Evolutionary conservation across 208 protist species (phyloP).

Genomic region (Kentomonas sorsogonicus): DNA sequence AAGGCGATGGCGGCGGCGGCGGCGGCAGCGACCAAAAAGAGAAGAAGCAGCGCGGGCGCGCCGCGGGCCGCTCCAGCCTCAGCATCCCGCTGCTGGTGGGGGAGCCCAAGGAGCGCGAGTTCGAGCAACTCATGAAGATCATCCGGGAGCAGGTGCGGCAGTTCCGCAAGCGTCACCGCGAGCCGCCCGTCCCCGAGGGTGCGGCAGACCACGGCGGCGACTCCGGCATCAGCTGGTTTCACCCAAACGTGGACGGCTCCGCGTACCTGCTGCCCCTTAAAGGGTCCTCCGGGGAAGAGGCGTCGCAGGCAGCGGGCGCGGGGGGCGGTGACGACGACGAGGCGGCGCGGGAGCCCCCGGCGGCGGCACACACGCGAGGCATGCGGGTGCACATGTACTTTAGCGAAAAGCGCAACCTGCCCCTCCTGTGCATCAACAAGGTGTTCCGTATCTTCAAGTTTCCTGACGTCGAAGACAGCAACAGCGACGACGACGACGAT

Average conservation of each 20-base stretch:
- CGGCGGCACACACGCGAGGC: conserved; percentile 16
- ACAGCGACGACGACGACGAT: neutral
- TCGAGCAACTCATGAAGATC: conserved; percentile 22
- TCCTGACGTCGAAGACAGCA: conserved; percentile 11
- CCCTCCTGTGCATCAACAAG: conserved; percentile 49
- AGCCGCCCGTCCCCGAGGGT: neutral
- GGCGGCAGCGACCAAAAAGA: neutral
- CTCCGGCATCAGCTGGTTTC: conserved; percentile 3
- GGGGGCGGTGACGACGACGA: neutral
- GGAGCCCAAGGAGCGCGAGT: conserved; percentile 33
- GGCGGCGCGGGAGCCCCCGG: neutral
- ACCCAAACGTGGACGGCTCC: conserved; percentile 18
- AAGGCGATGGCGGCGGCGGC: too few relatives aligned
- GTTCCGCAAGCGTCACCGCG: conserved; percentile 11
- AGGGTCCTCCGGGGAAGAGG: too few relatives aligned
- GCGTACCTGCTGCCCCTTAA: conserved; percentile 13
- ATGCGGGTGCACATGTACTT: conserved; percentile 54
- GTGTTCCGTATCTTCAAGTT: conserved; percentile 47
- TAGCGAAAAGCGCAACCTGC: conserved; percentile 28
- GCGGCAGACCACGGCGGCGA: neutral
- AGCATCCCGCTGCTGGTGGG: conserved; percentile 47
- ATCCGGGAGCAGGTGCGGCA: conserved; percentile 17
- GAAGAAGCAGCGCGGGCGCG: neutral
- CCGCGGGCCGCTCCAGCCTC: too few relatives aligned
- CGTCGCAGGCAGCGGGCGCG: conserved; percentile 9